Base-by-base conservation (phyloP, 2,329 filamentous ascomycete genomes). In the Fusarium anguioides region DNA sequence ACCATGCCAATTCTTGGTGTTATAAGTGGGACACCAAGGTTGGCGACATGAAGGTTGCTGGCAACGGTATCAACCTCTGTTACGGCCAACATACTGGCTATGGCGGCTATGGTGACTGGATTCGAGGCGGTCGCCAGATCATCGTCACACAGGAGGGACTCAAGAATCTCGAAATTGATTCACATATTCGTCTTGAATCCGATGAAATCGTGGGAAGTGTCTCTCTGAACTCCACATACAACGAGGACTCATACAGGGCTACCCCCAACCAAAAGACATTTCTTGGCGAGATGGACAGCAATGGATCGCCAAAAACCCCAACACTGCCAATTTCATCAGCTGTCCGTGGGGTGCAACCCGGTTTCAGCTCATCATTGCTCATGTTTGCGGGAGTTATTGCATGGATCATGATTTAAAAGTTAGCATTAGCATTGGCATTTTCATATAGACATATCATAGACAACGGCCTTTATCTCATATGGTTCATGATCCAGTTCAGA, bases 71-170 rank as follows among this genome's bases (percentile, higher is more conserved):
- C 40, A 80, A 82, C 52, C 66, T 86, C 8, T 86, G 83, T 69
- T 91, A 89, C 72, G 87, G 88, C 3, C 86, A 90, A 68, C 89
- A 90, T 65, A 84, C 87, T 0, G 90, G 90, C 1, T 92, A 92
- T 56, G 90, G 89, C 2, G 90, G 90, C 0, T 92, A 92, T 65
- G 87, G 89, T 0, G 80, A 81, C 46, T 91, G 86, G 85, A 84
- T 84, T 9, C 83, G 89, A 0, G 90, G 89, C 1, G 82, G 83
- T 3, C 80, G 88, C 0, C 85, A 89, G 66, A 77, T 91, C n/a
- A 66, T 81, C 3, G 64, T 90, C 3, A 76, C 81, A 3, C 78
- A 84, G 37, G 72, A 78, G 1, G 75, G 75, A 4, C 72, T 87
- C 6, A 70, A 69, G 8, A 60, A 76, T 4, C 67, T 78, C 29